Evolutionary conservation across 345 rosid genomes (phyloP), one percentile per base, ranked within the genome.

Genomic region (Streptanthus diversifolius): DNA sequence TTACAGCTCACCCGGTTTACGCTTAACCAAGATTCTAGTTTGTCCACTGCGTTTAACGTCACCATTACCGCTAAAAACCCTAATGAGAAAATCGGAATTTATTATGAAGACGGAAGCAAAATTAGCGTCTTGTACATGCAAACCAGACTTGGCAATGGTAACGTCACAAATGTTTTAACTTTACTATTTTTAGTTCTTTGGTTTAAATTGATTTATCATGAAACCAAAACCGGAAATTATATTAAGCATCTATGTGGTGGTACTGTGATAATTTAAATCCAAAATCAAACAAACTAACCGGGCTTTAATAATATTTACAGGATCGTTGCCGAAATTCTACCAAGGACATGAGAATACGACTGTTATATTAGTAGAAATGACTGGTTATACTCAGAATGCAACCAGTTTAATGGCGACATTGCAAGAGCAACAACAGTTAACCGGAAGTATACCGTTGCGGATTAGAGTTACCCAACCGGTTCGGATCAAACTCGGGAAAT

Each of bases 271-370:
- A n/a, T n/a, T n/a, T n/a, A n/a, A n/a, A n/a, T n/a, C n/a, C n/a
- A n/a, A n/a, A n/a, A n/a, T n/a, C n/a, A n/a, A n/a, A n/a, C n/a
- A n/a, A n/a, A n/a, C 58, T 59, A 41, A 75, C 68, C 51, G 7
- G 0, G 0, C 41, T 32, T 75, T 61, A 6, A 6, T 32, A 35
- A 36, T 44, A 2, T 36, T 29, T 54, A 30, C 15, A 76, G 96
- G 98, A 3, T 77, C 98, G 2, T 69, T 90, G 47, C 98, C 98
- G 0, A 87, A 85, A 74, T 93, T 93, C 75, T 93, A 90, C 78
- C 98, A 93, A 63, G 97, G 98, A n/a, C 93, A 93, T 67, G 65
- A 66, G 79, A 93, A 89, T 70, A 90, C 93, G 10, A 90, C 98
- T 0, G 81, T 84, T 52, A 84, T 93, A 41, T 45, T 56, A 14